Base-by-base conservation (phyloP, 495 filamentous ascomycete species). In the Talaromyces ruber region DNA sequence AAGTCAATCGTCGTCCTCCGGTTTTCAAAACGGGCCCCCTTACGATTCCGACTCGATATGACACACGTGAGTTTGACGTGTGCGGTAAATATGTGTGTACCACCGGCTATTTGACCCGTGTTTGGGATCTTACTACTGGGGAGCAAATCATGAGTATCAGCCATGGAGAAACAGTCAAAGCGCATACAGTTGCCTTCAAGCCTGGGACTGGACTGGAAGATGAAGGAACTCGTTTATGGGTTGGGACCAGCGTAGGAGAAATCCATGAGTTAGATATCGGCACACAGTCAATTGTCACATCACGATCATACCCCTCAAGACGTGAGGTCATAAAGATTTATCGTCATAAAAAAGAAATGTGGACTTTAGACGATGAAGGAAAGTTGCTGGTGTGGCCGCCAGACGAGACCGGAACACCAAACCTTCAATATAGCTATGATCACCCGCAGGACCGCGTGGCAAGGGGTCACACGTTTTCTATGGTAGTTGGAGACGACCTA, bases 281-380 rank as follows among this genome's bases (percentile, higher is more conserved):
- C 2, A 82, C 82, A 4, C 86, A 91, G 63, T 84, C 80, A 26
- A 79, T 96, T 39, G 76, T 88, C 8, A 74, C 80, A 52, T 86
- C 79, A 5, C 88, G 86, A 63, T 72, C 82, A 9, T 89, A 91
- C 18, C 94, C 97, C 63, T 85, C 85, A 1, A 86, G 92, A 32
- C 80, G 87, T 54, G 91, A 96, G 67, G 83, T 98, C 61, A 84
- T 93, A 62, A 92, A 88, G 69, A 97, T 98, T 21, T 84, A 88
- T 63, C 86, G 93, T 56, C 86, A 93, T 73, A 87, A 84, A 63
- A 90, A 91, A 65, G 88, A 96, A 64, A 86, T 98, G 78, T 98
- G 94, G 94, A 92, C 92, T 2, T 66, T 98, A 14, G 95, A 98
- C 73, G 92, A 96, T 62, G 86, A 89, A 64, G 94, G 94, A 12